A percentile compares a stretch with the other conserved stretches of the same genome.
Evolutionary conservation across 1,139 yeast species (phyloP).

Genomic region (Saccharomyces pastorianus): DNA sequence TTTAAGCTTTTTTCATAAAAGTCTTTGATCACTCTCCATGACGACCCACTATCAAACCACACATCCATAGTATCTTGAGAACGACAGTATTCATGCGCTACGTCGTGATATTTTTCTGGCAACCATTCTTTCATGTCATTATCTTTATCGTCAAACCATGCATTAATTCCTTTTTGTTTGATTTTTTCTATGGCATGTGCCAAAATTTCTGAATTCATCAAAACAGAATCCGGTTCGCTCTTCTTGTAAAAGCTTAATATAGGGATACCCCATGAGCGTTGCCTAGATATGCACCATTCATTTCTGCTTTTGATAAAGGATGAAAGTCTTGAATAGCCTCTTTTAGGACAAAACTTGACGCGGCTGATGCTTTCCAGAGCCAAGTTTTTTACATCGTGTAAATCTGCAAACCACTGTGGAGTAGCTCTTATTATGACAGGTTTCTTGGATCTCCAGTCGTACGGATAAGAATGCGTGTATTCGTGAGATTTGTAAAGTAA

Average conservation of each 20-base stretch:
- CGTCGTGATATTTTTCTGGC: constrained; percentile 40
- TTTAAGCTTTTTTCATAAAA: constrained; percentile 32
- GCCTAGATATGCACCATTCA: constrained; percentile 98
- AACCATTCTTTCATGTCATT: constrained; percentile 61
- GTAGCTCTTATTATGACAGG: constrained; percentile 95
- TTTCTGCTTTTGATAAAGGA: constrained; percentile 71
- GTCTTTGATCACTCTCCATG: constrained; percentile 64
- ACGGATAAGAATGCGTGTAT: constrained; percentile 81
- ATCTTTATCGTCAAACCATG: constrained; percentile 63
- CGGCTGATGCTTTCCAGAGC: constrained; percentile 53
- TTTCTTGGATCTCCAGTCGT: constrained; percentile 92
- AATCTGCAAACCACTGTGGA: constrained; percentile 94
- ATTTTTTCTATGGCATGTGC: constrained; percentile 29
- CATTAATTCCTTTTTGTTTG: constrained; percentile 48
- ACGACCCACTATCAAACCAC: constrained; percentile 96
- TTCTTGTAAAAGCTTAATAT: constrained; percentile 74
- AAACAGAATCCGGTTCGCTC: constrained; percentile 33
- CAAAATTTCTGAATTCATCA: constrained; percentile 31
- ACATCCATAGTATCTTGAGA: constrained; percentile 95
- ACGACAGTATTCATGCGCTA: constrained; percentile 42
- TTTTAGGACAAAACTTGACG: constrained; percentile 65
- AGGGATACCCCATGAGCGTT: constrained; percentile 98
- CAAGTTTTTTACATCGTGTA: constrained; percentile 56
- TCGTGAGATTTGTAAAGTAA: constrained; percentile 46
- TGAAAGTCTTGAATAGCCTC: constrained; percentile 60